phyloP scores from a whole-genome alignment of 2,329 filamentous ascomycete species.

The Scorias spongiosa region DNA sequence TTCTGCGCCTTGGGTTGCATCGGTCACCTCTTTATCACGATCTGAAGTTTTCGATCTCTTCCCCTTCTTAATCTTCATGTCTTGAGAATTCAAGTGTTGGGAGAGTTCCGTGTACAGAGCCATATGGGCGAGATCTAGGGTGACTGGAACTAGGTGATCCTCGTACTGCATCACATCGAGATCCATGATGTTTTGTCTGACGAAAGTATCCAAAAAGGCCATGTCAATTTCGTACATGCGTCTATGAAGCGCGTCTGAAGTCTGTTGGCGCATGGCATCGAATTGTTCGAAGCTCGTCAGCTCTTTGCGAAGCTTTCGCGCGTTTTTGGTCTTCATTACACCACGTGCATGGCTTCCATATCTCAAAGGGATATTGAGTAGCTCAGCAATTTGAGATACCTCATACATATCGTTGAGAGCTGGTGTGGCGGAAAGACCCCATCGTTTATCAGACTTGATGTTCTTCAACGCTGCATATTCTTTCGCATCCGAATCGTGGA shows the following conservation, averaged over 20 bases:
- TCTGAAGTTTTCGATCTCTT: slow-evolving; percentile 19
- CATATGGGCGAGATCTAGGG: slow-evolving; percentile 32
- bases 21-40: slow-evolving; percentile 24
- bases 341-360: slow-evolving; percentile 35
- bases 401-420: slow-evolving; percentile 42
- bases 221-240: slow-evolving; percentile 38
- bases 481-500: slow-evolving; percentile 38
- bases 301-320: slow-evolving; percentile 27
- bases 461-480: slow-evolving; percentile 28
- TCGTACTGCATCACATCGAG: slow-evolving; percentile 27
- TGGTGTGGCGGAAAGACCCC: slow-evolving; percentile 51
- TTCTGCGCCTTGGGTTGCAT: slow-evolving; percentile 29
- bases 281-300: slow-evolving; percentile 41
- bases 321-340: slow-evolving; percentile 29
- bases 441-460: slow-evolving; percentile 37
- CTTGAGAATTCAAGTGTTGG: slow-evolving; percentile 36
- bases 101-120: slow-evolving; percentile 41
- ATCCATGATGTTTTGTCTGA: slow-evolving; percentile 27
- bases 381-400: slow-evolving; percentile 41
- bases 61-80: slow-evolving; percentile 30
- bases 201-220: slow-evolving; percentile 38
- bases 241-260: slow-evolving; percentile 37
- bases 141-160: slow-evolving; percentile 30
- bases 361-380: slow-evolving; percentile 41
- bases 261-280: slow-evolving; percentile 33